Evolutionary conservation across 371 early-diverging fungal species (phyloP), one percentile per base, ranked within the genome.

Genomic region (Fennellomyces sp.): DNA sequence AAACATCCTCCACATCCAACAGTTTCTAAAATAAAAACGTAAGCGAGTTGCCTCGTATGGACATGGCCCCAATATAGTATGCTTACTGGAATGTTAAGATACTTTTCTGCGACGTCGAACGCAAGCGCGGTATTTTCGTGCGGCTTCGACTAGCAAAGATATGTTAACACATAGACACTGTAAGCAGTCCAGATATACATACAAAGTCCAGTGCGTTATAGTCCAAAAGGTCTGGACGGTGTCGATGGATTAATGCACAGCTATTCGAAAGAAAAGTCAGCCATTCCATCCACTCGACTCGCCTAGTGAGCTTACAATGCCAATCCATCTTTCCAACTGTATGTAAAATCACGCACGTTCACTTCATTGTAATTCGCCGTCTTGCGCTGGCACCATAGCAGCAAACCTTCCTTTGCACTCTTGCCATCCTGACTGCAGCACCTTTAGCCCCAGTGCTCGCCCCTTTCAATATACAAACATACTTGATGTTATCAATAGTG

Each of bases 381-480:
- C 60, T 94, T 91, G 54, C 94, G 82, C 73, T 96, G 98, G 76
- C 97, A 97, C 99, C 99, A 99, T 30, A 94, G 83, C 41, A 98
- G 77, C 6, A 98, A 80, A 50, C 95, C 94, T 61, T 94, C 94
- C 76, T 89, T 92, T 35, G 97, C 97, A 56, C 90, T 92, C 52
- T 93, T 83, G 51, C 97, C 97, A 67, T 95, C 97, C 64, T 97
- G 93, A 71, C 91, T 90, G 64, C 48, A 36, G 36, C 11, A 15
- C n/a, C 36, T 36, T 36, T 36, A 36, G 36, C 36, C 36, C 36
- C n/a, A 11, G 10, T 36, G 36, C 36, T 36, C 36, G 10, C 36
- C 36, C 36, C 10, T 36, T n/a, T 8, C 36, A 11, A 8, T n/a
- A 8, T n/a, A 11, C 36, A 36, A 15, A 36, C 36, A 36, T 77